Percentiles rank a stretch among this genome's conserved stretches.
Evolutionary conservation across 768 basidiomycete species (phyloP).

Genomic region (Tubosaeta brunneosetosa): DNA sequence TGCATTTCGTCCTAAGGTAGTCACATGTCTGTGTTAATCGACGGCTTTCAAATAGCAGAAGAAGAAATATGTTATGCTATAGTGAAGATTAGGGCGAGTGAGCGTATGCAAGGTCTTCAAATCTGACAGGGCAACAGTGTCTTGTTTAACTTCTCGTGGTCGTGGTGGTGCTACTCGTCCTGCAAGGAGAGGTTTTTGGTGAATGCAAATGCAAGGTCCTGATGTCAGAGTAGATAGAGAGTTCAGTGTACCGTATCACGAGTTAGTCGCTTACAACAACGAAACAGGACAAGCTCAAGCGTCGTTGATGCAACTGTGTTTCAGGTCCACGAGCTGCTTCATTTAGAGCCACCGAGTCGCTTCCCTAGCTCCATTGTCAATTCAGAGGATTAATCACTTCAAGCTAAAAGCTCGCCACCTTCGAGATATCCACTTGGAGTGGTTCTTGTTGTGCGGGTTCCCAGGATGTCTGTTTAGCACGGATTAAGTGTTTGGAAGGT

Average conservation of each 20-base stretch:
- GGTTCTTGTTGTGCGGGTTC: not conserved
- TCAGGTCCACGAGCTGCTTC: constrained; percentile 7
- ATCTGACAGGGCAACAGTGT: not conserved
- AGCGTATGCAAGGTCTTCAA: not conserved
- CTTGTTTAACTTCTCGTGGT: not conserved
- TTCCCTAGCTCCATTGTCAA: constrained; percentile 9
- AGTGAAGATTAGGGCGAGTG: not conserved
- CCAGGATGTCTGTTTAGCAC: constrained; percentile 6
- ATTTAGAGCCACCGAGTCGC: not conserved
- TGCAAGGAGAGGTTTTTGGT: constrained; percentile 1
- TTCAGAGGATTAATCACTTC: not conserved
- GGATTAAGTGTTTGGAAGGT: constrained; percentile 4
- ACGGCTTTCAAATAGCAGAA: no score
- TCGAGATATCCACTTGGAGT: not conserved
- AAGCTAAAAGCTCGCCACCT: constrained; percentile 5
- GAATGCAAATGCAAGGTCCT: constrained; percentile 24
- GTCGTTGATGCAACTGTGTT: constrained; percentile 4
- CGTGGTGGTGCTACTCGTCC: not conserved
- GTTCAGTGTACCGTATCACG: not conserved
- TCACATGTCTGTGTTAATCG: not conserved
- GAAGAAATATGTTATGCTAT: constrained; percentile 8
- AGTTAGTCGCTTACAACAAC: constrained; percentile 17
- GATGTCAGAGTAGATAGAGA: not conserved
- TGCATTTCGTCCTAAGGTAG: no score
- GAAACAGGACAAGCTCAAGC: constrained; percentile 18